Evolutionary conservation across 176 grass and related monocot genomes (phyloP).

Genomic region (Aegilops longissima): DNA sequence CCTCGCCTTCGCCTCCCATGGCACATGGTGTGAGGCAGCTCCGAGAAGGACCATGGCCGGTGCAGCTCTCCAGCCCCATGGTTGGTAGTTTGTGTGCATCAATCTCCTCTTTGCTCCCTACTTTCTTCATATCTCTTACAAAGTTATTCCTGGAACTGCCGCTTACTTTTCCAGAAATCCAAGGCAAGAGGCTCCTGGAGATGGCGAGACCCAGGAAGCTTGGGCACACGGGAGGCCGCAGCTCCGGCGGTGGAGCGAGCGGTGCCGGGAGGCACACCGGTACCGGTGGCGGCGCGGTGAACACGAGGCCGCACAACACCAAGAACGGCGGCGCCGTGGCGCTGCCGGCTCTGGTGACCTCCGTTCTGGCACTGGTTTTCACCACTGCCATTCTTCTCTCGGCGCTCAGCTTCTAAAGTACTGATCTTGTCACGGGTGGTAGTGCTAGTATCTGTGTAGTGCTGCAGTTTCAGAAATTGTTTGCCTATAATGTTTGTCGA

Average conservation of each 20-base stretch:
- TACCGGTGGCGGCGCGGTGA: conserved; percentile 17
- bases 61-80: conserved; percentile 8
- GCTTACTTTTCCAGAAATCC: neutral
- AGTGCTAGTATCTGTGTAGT: neutral
- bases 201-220: conserved; percentile 27
- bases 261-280: neutral
- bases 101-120: neutral
- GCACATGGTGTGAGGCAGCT: conserved; percentile 34
- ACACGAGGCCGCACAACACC: conserved; percentile 26
- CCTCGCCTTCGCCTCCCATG: conserved; percentile 25
- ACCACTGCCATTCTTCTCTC: conserved; percentile 23
- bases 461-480: neutral
- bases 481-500: no score
- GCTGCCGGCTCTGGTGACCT: neutral
- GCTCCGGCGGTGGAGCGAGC: neutral
- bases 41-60: neutral
- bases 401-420: conserved; percentile 24
- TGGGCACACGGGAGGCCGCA: neutral
- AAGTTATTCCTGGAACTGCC: neutral
- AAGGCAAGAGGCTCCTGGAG: conserved; percentile 16
- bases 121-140: neutral
- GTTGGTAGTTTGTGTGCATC: conserved; percentile 2
- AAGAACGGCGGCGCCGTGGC: conserved; percentile 20
- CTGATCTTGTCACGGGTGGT: neutral
- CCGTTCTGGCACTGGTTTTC: conserved; percentile 20